Percentiles rank a stretch among this genome's conserved stretches.
These are phyloP conservation scores for Acanthamoeba sp. DNA, from an alignment of 208 protist genomes.

Conservation along the genomic window DNA sequence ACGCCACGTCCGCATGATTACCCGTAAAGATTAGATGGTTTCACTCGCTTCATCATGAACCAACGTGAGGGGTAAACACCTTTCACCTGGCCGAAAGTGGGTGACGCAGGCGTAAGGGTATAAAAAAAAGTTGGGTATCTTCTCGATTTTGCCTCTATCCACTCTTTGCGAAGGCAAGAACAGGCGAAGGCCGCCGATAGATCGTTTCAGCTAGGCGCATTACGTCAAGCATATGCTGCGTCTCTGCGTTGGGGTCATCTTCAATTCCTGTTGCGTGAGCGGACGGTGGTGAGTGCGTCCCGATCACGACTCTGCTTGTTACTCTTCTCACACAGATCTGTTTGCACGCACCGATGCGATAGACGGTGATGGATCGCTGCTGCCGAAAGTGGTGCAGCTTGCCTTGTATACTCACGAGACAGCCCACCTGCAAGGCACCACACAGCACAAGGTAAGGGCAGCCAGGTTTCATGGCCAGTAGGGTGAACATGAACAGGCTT, in stretches of 20 bases:
- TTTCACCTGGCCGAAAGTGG: neutral
- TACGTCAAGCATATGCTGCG: neutral
- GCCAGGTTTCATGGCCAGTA: too few relatives aligned
- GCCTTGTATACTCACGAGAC: constrained; percentile 6
- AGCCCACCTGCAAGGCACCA: neutral
- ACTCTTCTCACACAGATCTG: too few relatives aligned
- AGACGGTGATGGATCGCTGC: constrained; percentile 1
- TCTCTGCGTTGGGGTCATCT: constrained; percentile 17
- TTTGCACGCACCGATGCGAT: neutral
- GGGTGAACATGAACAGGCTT: too few relatives aligned
- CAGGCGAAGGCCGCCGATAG: neutral
- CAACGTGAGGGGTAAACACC: too few relatives aligned
- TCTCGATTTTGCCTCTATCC: too few relatives aligned
- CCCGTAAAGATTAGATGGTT: too few relatives aligned
- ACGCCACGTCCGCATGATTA: too few relatives aligned
- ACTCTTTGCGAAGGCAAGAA: neutral
- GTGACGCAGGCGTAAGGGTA: too few relatives aligned
- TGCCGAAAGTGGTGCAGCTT: constrained; percentile 14
- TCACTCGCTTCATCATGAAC: too few relatives aligned
- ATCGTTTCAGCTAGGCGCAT: neutral
- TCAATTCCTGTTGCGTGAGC: constrained; percentile 1
- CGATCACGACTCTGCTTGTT: neutral
- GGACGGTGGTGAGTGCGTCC: neutral
- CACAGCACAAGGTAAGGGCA: neutral
- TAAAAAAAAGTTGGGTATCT: too few relatives aligned